These are phyloP conservation scores for Schoenoplectus tabernaemontani DNA, from an alignment of 202 grass and related monocot species.

Conservation along the genomic window DNA sequence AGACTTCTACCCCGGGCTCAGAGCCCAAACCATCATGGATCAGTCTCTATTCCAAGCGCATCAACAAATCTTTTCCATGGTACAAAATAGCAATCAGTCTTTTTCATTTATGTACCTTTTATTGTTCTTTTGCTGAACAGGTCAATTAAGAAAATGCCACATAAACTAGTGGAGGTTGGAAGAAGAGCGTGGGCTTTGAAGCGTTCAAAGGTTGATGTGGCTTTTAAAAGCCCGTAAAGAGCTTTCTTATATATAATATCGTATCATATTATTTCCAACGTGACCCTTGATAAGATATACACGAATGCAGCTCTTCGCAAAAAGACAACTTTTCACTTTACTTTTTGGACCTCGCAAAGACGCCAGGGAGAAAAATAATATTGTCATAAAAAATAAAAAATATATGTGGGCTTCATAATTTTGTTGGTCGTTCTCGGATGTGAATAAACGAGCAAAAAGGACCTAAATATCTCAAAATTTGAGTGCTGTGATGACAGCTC, in stretches of 20 bases:
- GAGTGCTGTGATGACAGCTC: not conserved
- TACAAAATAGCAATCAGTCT: not conserved
- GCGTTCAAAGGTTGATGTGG: not conserved
- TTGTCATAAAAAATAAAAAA: not conserved
- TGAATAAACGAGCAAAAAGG: not conserved
- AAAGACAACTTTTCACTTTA: not conserved
- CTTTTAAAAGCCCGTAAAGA: not conserved
- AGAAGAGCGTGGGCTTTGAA: not conserved
- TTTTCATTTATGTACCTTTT: not conserved
- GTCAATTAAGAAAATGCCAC: not conserved
- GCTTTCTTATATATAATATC: too few relatives aligned
- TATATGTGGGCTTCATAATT: not conserved
- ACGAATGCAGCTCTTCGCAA: not conserved
- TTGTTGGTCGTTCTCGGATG: not conserved
- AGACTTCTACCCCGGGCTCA: not conserved
- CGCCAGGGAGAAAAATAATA: not conserved
- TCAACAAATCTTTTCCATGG: not conserved
- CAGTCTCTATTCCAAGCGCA: not conserved
- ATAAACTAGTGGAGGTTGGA: too few relatives aligned
- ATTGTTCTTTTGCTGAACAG: too few relatives aligned
- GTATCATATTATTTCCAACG: not conserved
- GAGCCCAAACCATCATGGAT: too few relatives aligned
- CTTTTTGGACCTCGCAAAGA: not conserved
- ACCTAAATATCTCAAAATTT: not conserved
- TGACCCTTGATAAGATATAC: not conserved